Evolutionary conservation across 768 basidiomycete species (phyloP).

Genomic region (Daedalea quercina): DNA sequence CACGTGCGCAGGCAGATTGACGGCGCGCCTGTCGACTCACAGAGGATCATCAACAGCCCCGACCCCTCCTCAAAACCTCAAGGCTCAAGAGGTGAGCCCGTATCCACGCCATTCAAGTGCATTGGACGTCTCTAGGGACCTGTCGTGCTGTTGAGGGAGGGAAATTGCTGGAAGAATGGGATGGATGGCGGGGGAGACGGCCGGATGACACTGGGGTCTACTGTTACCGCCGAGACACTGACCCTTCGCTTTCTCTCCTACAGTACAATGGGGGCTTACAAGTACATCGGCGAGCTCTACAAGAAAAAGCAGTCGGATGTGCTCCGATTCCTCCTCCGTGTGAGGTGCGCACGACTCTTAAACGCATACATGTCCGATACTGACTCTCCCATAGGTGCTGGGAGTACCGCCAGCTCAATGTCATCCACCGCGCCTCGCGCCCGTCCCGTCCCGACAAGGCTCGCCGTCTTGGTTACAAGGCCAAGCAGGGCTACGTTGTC

Average conservation of each 20-base stretch:
- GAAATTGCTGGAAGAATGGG: slow-evolving; percentile 12
- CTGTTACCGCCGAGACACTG: slow-evolving; percentile 7
- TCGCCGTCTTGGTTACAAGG: slow-evolving; percentile 97
- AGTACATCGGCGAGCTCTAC: slow-evolving; percentile 96
- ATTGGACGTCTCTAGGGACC: slow-evolving; percentile 3
- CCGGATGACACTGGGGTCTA: slow-evolving; percentile 17
- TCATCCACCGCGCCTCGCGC: slow-evolving; percentile 96
- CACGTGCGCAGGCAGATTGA: neutral
- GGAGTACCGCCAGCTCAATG: slow-evolving; percentile 98
- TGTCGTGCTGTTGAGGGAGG: neutral
- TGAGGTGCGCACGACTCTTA: slow-evolving; percentile 52
- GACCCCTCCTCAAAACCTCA: slow-evolving; percentile 21
- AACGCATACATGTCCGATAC: neutral
- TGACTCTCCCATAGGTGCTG: slow-evolving; percentile 58
- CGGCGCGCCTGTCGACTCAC: neutral
- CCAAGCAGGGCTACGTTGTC: slow-evolving; percentile 98
- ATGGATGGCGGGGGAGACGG: slow-evolving; percentile 22
- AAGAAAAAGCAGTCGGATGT: slow-evolving; percentile 99
- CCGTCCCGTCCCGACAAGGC: slow-evolving; percentile 99
- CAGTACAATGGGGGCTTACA: slow-evolving; percentile 82
- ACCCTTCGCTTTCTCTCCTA: slow-evolving; percentile 16
- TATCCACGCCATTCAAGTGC: slow-evolving; percentile 7
- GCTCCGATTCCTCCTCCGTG: slow-evolving; percentile 94
- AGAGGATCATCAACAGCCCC: slow-evolving; percentile 10
- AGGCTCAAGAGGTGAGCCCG: slow-evolving; percentile 26